Evolutionary conservation across 106 monocot species (phyloP).

Genomic region (Dendrobium nobile): DNA sequence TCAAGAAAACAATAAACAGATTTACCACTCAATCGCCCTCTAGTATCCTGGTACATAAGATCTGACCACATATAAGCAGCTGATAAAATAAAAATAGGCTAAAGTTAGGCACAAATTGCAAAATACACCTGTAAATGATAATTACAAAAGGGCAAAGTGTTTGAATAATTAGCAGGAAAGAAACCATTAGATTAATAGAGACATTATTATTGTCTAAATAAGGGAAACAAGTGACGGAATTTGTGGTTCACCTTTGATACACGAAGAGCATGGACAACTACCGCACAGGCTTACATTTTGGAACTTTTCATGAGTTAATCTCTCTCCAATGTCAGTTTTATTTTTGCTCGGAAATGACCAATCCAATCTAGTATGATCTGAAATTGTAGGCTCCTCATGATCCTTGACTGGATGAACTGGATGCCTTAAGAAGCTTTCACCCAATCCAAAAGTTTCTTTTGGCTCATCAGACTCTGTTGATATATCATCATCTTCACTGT

Average conservation of each 20-base stretch:
- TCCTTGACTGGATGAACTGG: background rate
- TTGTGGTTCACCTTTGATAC: background rate
- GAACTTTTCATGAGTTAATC: background rate
- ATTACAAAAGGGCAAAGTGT: background rate
- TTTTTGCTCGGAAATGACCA: background rate
- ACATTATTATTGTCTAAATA: background rate
- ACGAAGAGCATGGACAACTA: constrained; percentile 3
- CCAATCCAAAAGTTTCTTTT: background rate
- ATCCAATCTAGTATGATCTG: constrained; percentile 1
- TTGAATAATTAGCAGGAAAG: background rate
- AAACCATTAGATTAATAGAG: background rate
- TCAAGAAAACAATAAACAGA: background rate
- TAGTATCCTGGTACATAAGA: constrained; percentile 7
- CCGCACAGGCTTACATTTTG: background rate
- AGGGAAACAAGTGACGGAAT: background rate
- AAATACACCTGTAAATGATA: background rate
- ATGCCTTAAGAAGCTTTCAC: background rate
- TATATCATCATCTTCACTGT: constrained; percentile 5
- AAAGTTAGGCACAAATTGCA: background rate
- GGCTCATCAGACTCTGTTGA: constrained; percentile 3
- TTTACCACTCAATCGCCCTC: constrained; percentile 9
- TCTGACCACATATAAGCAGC: constrained; percentile 10
- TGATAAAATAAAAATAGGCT: background rate
- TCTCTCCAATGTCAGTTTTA: background rate
- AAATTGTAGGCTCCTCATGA: background rate